Conservation (phyloP, 306 rosid genomes). For the Neltuma alba region DNA sequence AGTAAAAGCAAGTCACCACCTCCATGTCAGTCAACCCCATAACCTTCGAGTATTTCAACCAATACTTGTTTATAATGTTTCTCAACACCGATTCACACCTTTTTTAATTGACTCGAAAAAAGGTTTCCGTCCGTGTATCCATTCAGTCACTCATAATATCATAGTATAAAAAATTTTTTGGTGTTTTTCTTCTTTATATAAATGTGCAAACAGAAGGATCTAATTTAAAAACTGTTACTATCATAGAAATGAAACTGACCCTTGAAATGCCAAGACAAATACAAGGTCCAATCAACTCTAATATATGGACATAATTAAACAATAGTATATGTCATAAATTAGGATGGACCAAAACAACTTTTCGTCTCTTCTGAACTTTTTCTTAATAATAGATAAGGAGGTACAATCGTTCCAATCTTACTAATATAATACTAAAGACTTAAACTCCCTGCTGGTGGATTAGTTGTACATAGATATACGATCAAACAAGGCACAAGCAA, state of each 20-base stretch:
- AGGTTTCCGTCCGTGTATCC: too few relatives aligned
- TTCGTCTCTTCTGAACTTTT: background rate
- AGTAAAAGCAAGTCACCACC: too few relatives aligned
- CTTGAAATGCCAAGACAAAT: background rate
- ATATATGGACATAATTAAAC: conserved; percentile 24
- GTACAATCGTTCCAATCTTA: conserved; percentile 38
- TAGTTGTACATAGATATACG: conserved; percentile 25
- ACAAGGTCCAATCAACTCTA: background rate
- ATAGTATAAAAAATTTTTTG: background rate
- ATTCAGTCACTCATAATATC: too few relatives aligned
- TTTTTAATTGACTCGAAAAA: too few relatives aligned
- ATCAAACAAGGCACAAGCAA: conserved; percentile 8
- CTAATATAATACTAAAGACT: conserved; percentile 16
- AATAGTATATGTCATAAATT: conserved; percentile 14
- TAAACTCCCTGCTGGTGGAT: background rate
- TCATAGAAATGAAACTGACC: background rate
- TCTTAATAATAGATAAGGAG: conserved; percentile 28
- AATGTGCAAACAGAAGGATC: background rate
- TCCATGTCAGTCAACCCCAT: too few relatives aligned
- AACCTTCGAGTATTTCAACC: too few relatives aligned
- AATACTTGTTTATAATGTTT: too few relatives aligned
- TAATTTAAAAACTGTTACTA: background rate
- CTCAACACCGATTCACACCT: too few relatives aligned
- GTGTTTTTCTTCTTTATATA: background rate
- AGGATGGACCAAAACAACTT: background rate